Evolutionary conservation across 495 filamentous ascomycete species (phyloP), one percentile per base, ranked within the genome.

Genomic region (Penicillium macrosclerotiorum): DNA sequence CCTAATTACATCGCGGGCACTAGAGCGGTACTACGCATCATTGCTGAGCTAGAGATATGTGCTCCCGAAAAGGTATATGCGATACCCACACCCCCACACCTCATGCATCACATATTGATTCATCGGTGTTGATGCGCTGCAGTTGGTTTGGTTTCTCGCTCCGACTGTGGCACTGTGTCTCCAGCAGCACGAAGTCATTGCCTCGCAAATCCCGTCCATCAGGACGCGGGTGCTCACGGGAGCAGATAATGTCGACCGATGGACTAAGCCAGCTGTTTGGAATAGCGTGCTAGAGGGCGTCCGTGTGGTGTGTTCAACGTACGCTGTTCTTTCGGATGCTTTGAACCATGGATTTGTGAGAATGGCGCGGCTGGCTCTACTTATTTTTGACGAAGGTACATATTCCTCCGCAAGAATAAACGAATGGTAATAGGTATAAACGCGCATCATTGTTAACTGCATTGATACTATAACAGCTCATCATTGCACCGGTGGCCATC

Each of bases 331-430:
- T 20, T 64, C 81, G 5, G 90, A 96, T 68, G 89, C 90, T 2
- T 69, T 94, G 37, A 71, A 64, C 7, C 90, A 96, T 69, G 89
- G 77, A 1, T 95, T 96, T 60, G 82, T 96, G 6, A 72, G 56
- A 13, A 80, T 96, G 49, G 60, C 73, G 1, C 68, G 72, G 0
- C 58, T 97, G 23, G 68, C 80, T 14, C 67, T 98, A 1, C 65
- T 98, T 16, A 74, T 96, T 1, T 91, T 96, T 47, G 92, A 98
- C 57, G 92, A 98, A 81, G 89, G 90, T 90, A 57, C 36, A 68
- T 18, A n/a, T 26, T 41, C n/a, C n/a, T n/a, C n/a, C n/a, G n/a
- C n/a, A n/a, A n/a, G n/a, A n/a, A n/a, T n/a, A n/a, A n/a, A n/a
- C n/a, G n/a, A n/a, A n/a, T n/a, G n/a, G n/a, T n/a, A n/a, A n/a